Base-by-base conservation (phyloP, 768 basidiomycete genomes). In the Termitomyces sp. region DNA sequence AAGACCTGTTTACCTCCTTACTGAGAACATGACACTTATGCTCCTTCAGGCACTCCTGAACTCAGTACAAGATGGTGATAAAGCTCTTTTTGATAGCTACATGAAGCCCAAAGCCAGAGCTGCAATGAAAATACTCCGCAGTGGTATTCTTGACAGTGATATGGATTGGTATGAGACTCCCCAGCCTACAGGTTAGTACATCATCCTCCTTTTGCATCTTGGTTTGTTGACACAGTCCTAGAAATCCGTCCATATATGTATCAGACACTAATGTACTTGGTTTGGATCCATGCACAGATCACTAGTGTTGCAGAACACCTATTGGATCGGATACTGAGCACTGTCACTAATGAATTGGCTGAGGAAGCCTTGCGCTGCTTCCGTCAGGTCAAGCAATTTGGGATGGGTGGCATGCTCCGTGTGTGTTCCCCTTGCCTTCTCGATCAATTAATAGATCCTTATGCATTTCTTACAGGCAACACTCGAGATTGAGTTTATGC, bases 401-500 rank as follows among this genome's bases (percentile, higher is more conserved):
- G 95, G 17, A 97, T 98, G 87, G 97, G 97, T 31, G 97, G 97
- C 9, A 98, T 98, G 97, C 79, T 99, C 44, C 84, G 92, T 48
- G 95, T 97, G 68, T 57, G 88, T 78, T 28, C 40, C 40, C 46
- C 30, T 35, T 42, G 1, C 33, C 23, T 40, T n/a, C 30, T 51
- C 47, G 56, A 43, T 48, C 3, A 28, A n/a, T 14, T 4, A 30
- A 15, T 54, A 14, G 21, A 40, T 19, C 8, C 17, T 61, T 12
- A 62, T 59, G 26, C 43, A 12, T 19, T 21, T 54, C 44, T 41
- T 38, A 26, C 68, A 98, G 94, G 97, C 97, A 14, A 98, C 97
- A 5, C 85, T 99, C 28, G 96, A 98, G 71, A 97, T 98, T 62
- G 97, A 98, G 73, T 98, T 98, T 75, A 86, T 98, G 78, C 96